Evolutionary conservation across 768 basidiomycete species (phyloP), one percentile per base, ranked within the genome.

Genomic region (Melanogaster broomeanus): DNA sequence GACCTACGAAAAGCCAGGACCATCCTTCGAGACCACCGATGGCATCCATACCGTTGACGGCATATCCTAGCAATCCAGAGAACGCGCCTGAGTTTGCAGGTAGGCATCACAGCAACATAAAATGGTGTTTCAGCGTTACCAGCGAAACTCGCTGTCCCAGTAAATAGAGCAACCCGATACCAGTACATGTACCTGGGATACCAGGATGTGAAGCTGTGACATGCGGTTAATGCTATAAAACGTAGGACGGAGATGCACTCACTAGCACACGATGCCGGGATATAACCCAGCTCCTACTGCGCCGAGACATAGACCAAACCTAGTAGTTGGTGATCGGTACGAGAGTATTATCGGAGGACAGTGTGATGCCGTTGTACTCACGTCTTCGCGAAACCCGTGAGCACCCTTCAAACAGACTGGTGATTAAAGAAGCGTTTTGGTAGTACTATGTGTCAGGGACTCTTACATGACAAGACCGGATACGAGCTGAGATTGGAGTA

Each of bases 221-320:
- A 2, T 25, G 19, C 5, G 1, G 15, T 65, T 8, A 56, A 52
- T 2, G 24, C 22, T 11, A 15, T 9, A n/a, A 22, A 30, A 8
- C 3, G 21, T n/a, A n/a, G 8, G 2, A 18, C 7, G 9, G n/a
- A 18, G 9, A 16, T 25, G 42, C 28, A 64, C 77, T 39, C 49
- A 87, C 87, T 86, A 89, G 70, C 86, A 90, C 0, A 80, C 78
- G 11, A 88, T 83, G 24, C 87, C 87, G 10, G 88, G 87, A 65
- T 85, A 88, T 6, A 88, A 62, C 3, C 88, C 87, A 4, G 85
- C 83, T 67, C 89, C 88, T 0, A 84, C 78, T 2, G 85, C 61
- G 3, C 87, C 88, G 0, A 88, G 77, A 52, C 77, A 79, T 7
- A 82, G 66, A 11, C 85, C 10, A 72, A 73, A 18, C 76, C 84